These are phyloP conservation scores for Kuraishia molischiana DNA, from an alignment of 805 yeast genomes.

Conservation along the genomic window DNA sequence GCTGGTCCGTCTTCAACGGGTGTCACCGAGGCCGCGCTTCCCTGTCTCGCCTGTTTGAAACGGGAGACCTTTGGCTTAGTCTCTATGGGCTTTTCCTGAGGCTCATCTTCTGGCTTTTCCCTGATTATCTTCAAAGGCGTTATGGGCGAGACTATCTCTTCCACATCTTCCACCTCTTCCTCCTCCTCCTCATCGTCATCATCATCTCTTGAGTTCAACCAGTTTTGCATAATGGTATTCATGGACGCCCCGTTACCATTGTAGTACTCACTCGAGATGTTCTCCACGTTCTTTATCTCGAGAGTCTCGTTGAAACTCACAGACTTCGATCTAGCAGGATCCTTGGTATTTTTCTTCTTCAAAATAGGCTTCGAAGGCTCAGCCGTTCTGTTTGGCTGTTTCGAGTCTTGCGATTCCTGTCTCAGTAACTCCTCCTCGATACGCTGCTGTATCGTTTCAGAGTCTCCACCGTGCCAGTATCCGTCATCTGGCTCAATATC, in stretches of 20 bases:
- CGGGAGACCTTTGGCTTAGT: neutral
- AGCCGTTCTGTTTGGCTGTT: neutral
- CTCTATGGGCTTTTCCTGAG: neutral
- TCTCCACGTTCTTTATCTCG: slow-evolving; percentile 51
- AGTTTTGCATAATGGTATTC: slow-evolving; percentile 11
- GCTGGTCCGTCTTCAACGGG: no score
- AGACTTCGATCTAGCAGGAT: slow-evolving; percentile 24
- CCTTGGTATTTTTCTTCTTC: slow-evolving; percentile 34
- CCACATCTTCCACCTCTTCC: slow-evolving; percentile 7
- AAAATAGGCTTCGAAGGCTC: slow-evolving; percentile 20
- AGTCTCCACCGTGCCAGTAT: slow-evolving; percentile 3
- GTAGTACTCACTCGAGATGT: slow-evolving; percentile 27
- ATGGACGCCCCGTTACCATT: slow-evolving; percentile 4
- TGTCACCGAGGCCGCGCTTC: no score
- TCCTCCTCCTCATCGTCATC: slow-evolving; percentile 11
- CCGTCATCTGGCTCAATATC: slow-evolving; percentile 23
- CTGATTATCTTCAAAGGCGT: no score
- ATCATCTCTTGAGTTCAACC: slow-evolving; percentile 12
- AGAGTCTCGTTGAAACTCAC: slow-evolving; percentile 45
- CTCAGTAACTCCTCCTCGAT: neutral
- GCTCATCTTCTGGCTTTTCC: neutral
- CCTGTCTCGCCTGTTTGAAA: neutral
- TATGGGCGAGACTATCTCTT: slow-evolving; percentile 4
- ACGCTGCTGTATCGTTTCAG: slow-evolving; percentile 6
- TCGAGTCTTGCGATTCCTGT: neutral